A percentile compares a stretch with the other conserved stretches of the same genome.
Evolutionary conservation across 352 stramenopile species (phyloP).

Genomic region (Pythium plurisporium): DNA sequence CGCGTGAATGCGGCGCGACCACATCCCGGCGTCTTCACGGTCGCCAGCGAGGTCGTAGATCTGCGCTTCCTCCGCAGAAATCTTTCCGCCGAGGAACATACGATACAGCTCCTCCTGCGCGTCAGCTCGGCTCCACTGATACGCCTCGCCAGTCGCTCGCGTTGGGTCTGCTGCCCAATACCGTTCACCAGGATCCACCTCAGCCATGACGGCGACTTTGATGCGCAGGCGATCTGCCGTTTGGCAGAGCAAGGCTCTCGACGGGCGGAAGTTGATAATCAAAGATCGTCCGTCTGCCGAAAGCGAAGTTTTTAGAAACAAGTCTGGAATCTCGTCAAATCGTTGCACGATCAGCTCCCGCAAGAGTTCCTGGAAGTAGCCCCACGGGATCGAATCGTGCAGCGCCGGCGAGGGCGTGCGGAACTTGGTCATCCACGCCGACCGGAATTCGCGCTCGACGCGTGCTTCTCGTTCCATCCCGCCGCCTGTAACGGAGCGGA

Average conservation of each 20-base stretch:
- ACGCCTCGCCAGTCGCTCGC: slow-evolving; percentile 20
- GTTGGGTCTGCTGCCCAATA: slow-evolving; percentile 32
- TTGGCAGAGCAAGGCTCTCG: slow-evolving; percentile 32
- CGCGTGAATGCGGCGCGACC: slow-evolving; percentile 58
- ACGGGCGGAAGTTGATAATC: slow-evolving; percentile 52
- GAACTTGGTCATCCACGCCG: slow-evolving; percentile 65
- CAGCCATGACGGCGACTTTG: slow-evolving; percentile 38
- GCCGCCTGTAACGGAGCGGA: slow-evolving; percentile 48
- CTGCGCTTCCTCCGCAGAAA: slow-evolving; percentile 52
- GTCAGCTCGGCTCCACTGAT: slow-evolving; percentile 32
- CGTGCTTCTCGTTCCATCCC: slow-evolving; percentile 35
- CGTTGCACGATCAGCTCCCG: slow-evolving; percentile 62
- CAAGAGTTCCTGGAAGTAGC: slow-evolving; percentile 62
- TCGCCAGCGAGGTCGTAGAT: slow-evolving; percentile 39
- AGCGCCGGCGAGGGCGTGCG: slow-evolving; percentile 38
- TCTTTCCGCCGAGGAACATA: slow-evolving; percentile 63
- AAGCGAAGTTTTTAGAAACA: slow-evolving; percentile 32
- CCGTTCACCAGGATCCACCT: slow-evolving; percentile 38
- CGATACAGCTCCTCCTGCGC: slow-evolving; percentile 67
- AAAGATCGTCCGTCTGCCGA: slow-evolving; percentile 26
- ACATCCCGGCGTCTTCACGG: slow-evolving; percentile 52
- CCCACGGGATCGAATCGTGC: slow-evolving; percentile 45
- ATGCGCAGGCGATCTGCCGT: slow-evolving; percentile 44
- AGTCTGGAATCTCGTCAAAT: slow-evolving; percentile 42
- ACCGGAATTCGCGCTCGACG: slow-evolving; percentile 43